These are phyloP conservation scores for Hericium rajendrae DNA, from an alignment of 768 basidiomycete genomes.

Conservation along the genomic window DNA sequence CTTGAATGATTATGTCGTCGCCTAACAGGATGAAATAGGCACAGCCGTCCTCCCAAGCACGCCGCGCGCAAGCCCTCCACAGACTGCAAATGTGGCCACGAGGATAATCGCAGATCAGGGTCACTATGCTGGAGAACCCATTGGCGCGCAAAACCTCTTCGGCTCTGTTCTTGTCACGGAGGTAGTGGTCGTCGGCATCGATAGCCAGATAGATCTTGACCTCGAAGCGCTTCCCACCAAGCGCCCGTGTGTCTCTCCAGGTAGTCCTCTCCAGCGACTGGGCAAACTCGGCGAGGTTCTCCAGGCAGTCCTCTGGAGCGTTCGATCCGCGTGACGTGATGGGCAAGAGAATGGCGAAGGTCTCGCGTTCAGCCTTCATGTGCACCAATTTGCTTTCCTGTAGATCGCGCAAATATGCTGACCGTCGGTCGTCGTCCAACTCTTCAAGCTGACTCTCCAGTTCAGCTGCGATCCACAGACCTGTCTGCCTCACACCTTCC, in stretches of 20 bases:
- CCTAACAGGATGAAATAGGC: slow-evolving; percentile 46
- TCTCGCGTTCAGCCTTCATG: slow-evolving; percentile 24
- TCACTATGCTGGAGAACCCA: slow-evolving; percentile 28
- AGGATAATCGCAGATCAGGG: slow-evolving; percentile 30
- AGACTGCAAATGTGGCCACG: slow-evolving; percentile 41
- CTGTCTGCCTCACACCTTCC: slow-evolving; percentile 39
- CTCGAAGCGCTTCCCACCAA: slow-evolving; percentile 24
- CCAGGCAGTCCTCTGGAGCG: slow-evolving; percentile 29
- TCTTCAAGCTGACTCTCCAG: slow-evolving; percentile 19
- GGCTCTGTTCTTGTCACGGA: slow-evolving; percentile 23
- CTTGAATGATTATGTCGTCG: slow-evolving; percentile 41
- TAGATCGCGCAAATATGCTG: slow-evolving; percentile 16
- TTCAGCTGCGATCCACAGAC: slow-evolving; percentile 36
- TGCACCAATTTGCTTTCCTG: slow-evolving; percentile 30
- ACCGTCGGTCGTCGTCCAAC: slow-evolving; percentile 6
- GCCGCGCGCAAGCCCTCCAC: slow-evolving; percentile 41
- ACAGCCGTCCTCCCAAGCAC: slow-evolving; percentile 38
- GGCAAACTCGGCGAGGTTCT: slow-evolving; percentile 33
- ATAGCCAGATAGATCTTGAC: slow-evolving; percentile 43
- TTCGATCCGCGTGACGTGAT: slow-evolving; percentile 40
- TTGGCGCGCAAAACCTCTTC: slow-evolving; percentile 26
- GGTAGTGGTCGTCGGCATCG: slow-evolving; percentile 37
- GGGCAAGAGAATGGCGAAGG: slow-evolving; percentile 47
- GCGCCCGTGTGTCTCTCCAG: slow-evolving; percentile 27
- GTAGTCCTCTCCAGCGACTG: slow-evolving; percentile 37